Percentiles rank a stretch among this genome's conserved stretches.
Evolutionary conservation across 2,329 filamentous ascomycete genomes (phyloP).

Genomic region (Immersiporthe knoxdaviesiana): DNA sequence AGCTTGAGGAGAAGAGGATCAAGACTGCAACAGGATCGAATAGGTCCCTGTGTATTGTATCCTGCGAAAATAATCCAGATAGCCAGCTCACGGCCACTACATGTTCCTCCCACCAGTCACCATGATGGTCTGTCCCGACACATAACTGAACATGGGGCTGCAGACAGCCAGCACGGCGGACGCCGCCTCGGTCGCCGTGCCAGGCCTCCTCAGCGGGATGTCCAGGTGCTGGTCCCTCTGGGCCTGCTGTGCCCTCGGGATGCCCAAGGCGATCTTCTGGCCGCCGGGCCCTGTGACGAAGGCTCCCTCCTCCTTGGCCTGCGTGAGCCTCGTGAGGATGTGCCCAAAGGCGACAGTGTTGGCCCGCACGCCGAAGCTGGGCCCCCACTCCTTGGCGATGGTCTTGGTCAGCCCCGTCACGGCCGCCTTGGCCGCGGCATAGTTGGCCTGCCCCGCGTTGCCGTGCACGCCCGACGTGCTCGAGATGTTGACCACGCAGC

Average conservation of each 20-base stretch:
- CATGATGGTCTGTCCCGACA: constrained; percentile 84
- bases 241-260: constrained; percentile 64
- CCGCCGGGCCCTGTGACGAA: constrained; percentile 78
- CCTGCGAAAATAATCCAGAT: not conserved
- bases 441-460: constrained; percentile 91
- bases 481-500: constrained; percentile 82
- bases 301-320: constrained; percentile 81
- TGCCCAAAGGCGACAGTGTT: constrained; percentile 86
- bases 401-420: constrained; percentile 84
- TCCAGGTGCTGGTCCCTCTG: constrained; percentile 59
- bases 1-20: not conserved
- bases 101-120: constrained; percentile 77
- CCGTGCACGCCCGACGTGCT: constrained; percentile 82
- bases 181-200: constrained; percentile 79
- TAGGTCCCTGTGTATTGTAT: not conserved
- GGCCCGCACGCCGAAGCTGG: constrained; percentile 76
- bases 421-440: constrained; percentile 82
- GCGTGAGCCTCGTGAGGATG: constrained; percentile 79
- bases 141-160: constrained; percentile 82
- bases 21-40: not conserved
- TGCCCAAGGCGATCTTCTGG: constrained; percentile 73
- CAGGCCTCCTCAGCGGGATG: constrained; percentile 78
- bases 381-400: constrained; percentile 91
- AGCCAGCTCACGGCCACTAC: constrained; percentile 38
- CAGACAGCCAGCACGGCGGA: constrained; percentile 76